Evolutionary conservation across 148 eudicot genomes (phyloP).

Genomic region (Vaccinium darrowii): DNA sequence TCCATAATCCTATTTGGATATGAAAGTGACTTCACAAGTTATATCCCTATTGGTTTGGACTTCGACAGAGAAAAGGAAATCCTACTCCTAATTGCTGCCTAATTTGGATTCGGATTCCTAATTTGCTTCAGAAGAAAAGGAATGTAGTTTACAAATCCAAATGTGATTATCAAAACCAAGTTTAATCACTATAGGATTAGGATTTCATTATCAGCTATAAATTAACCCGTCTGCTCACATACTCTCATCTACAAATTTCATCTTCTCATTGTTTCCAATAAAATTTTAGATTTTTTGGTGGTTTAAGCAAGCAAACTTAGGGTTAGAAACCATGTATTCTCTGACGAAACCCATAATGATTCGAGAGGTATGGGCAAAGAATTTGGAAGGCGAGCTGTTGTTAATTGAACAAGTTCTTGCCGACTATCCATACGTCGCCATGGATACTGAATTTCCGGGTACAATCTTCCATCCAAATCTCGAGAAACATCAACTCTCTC

Average conservation of each 20-base stretch:
- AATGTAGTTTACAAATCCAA: background rate
- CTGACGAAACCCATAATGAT: background rate
- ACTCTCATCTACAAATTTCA: background rate
- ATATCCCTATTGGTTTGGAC: no score
- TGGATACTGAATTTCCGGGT: background rate
- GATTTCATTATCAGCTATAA: background rate
- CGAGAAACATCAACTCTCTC: background rate
- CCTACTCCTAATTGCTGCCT: no score
- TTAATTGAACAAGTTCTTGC: background rate
- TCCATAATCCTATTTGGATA: no score
- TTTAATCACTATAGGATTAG: background rate
- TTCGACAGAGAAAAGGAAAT: no score
- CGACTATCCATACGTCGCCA: background rate
- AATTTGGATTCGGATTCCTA: background rate
- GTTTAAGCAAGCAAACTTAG: background rate
- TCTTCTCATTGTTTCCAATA: no score
- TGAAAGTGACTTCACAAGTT: no score
- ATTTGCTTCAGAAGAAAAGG: background rate
- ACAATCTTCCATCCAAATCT: background rate
- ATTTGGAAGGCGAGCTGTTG: background rate
- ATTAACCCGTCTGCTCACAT: background rate
- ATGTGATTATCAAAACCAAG: background rate
- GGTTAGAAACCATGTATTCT: background rate
- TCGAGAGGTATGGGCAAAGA: background rate
- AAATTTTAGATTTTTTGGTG: background rate